phyloP scores from a whole-genome alignment of 2,329 filamentous ascomycete genomes.

The Elsinoe fawcettii region DNA sequence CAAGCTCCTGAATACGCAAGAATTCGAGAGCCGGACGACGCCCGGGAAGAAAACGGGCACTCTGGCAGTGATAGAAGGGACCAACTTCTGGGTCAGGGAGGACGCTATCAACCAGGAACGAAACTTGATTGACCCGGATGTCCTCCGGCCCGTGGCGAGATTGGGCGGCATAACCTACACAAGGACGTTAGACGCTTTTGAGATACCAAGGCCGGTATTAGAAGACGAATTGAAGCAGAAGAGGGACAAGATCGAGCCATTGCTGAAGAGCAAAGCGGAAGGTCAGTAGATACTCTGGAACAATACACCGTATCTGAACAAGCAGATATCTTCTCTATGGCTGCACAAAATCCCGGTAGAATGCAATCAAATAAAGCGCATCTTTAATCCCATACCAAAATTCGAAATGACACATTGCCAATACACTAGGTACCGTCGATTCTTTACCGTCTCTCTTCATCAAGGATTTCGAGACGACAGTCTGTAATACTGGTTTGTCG shows the following conservation, averaged over 20 bases:
- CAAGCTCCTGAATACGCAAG: slow-evolving; percentile 62
- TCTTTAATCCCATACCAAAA: not conserved
- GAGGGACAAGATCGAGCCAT: slow-evolving; percentile 46
- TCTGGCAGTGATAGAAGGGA: slow-evolving; percentile 71
- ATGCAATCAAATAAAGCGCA: not conserved
- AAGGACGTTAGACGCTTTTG: slow-evolving; percentile 59
- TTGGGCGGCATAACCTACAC: slow-evolving; percentile 83
- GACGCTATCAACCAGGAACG: slow-evolving; percentile 76
- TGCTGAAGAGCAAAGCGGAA: slow-evolving; percentile 43
- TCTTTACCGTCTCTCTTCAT: no score
- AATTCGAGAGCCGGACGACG: slow-evolving; percentile 65
- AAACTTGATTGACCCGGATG: slow-evolving; percentile 65
- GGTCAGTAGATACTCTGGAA: slow-evolving; percentile 29
- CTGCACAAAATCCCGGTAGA: not conserved
- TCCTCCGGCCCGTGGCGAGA: slow-evolving; percentile 68
- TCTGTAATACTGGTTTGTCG: no score
- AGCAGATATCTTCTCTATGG: not conserved
- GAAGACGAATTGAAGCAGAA: slow-evolving; percentile 39
- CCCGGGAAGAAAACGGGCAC: slow-evolving; percentile 69
- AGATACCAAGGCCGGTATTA: slow-evolving; percentile 56
- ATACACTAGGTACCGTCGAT: no score
- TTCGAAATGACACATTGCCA: no score
- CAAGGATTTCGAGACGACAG: no score
- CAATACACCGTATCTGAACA: not conserved
- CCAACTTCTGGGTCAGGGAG: slow-evolving; percentile 80